A percentile compares a stretch with the other conserved stretches of the same genome.
phyloP scores from a whole-genome alignment of 352 stramenopile genomes.

The Phytophthora sojae region DNA sequence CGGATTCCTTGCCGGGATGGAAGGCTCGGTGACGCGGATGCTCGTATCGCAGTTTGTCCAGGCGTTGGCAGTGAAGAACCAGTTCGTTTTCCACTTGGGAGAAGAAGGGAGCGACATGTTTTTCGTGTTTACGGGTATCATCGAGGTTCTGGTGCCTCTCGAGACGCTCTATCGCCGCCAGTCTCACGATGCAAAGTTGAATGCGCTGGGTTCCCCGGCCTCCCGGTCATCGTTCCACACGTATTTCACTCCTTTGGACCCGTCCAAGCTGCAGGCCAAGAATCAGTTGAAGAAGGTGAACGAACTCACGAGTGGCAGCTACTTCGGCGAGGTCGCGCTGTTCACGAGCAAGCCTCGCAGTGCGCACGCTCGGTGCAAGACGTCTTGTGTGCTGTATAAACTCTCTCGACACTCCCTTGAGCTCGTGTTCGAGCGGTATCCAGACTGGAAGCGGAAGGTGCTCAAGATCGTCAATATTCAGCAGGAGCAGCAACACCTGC shows the following conservation, averaged over 20 bases:
- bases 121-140: slow-evolving; percentile 65
- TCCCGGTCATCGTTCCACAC: slow-evolving; percentile 30
- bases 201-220: slow-evolving; percentile 14
- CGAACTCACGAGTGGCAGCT: slow-evolving; percentile 56
- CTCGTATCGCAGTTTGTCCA: slow-evolving; percentile 64
- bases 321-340: slow-evolving; percentile 67
- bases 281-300: slow-evolving; percentile 62
- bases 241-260: slow-evolving; percentile 25
- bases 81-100: slow-evolving; percentile 54
- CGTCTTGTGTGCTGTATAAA: slow-evolving; percentile 66
- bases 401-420: slow-evolving; percentile 58
- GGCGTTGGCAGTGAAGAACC: slow-evolving; percentile 51
- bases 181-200: slow-evolving; percentile 39
- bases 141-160: slow-evolving; percentile 55
- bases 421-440: slow-evolving; percentile 69
- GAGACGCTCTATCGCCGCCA: slow-evolving; percentile 38
- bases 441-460: slow-evolving; percentile 70
- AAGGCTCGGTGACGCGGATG: slow-evolving; percentile 60
- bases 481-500: slow-evolving; percentile 56
- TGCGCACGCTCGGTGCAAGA: slow-evolving; percentile 53
- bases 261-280: slow-evolving; percentile 35
- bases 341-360: slow-evolving; percentile 60
- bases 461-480: slow-evolving; percentile 65
- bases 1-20: slow-evolving; percentile 58
- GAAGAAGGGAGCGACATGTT: slow-evolving; percentile 70